Percentiles rank a stretch among this genome's conserved stretches.
Conservation (phyloP, 2,329 filamentous ascomycete species). For the Aspergillus tamarii region DNA sequence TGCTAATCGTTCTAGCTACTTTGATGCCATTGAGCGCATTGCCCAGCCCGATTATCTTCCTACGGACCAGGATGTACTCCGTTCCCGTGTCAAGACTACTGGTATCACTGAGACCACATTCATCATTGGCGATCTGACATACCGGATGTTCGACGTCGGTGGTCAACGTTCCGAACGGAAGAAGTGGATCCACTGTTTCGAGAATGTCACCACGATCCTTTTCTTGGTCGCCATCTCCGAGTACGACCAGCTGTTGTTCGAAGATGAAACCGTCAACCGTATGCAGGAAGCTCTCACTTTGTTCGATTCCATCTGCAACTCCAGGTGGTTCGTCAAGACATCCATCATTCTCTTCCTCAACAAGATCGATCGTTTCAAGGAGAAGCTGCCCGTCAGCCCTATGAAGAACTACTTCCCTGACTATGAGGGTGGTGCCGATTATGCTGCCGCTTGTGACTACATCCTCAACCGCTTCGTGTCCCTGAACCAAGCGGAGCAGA, state of each 20-base stretch:
- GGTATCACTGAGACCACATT: slow-evolving; percentile 97
- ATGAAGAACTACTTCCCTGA: slow-evolving; percentile 79
- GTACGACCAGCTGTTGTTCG: slow-evolving; percentile 94
- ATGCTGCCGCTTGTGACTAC: slow-evolving; percentile 94
- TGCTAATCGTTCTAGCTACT: slow-evolving; percentile 69
- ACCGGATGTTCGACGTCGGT: slow-evolving; percentile 97
- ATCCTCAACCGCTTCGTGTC: slow-evolving; percentile 98
- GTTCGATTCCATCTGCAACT: slow-evolving; percentile 75
- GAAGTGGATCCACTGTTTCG: slow-evolving; percentile 99
- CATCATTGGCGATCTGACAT: slow-evolving; percentile 91
- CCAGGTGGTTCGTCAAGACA: slow-evolving; percentile 72
- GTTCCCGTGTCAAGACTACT: slow-evolving; percentile 95
- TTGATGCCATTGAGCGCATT: slow-evolving; percentile 91
- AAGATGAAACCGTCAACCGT: slow-evolving; percentile 88
- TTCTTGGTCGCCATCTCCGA: slow-evolving; percentile 97
- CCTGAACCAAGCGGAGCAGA: slow-evolving; percentile 97
- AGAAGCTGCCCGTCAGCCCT: slow-evolving; percentile 72
- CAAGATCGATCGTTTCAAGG: slow-evolving; percentile 76
- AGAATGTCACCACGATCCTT: slow-evolving; percentile 95
- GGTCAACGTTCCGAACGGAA: slow-evolving; percentile 94
- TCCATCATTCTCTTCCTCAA: slow-evolving; percentile 74
- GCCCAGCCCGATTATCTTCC: slow-evolving; percentile 90
- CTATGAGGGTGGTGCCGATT: slow-evolving; percentile 91
- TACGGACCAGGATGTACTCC: slow-evolving; percentile 91
- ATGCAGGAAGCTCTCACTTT: slow-evolving; percentile 73